A percentile compares a stretch with the other conserved stretches of the same genome.
These are phyloP conservation scores for Blastomyces silverae DNA, from an alignment of 2,329 filamentous ascomycete species.

Conservation along the genomic window DNA sequence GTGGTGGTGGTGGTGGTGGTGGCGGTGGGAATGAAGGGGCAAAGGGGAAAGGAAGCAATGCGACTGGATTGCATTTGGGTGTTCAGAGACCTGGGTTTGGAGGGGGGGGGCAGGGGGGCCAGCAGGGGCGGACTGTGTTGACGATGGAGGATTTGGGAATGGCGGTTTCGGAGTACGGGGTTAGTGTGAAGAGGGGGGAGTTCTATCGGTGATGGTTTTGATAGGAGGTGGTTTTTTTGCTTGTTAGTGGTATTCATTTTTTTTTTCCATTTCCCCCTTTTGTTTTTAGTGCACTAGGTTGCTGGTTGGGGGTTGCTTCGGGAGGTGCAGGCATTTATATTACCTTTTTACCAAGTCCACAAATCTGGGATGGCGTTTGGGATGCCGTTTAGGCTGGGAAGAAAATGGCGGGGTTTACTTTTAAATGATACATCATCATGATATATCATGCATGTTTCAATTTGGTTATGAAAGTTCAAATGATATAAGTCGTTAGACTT, in stretches of 20 bases:
- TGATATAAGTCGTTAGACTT: not conserved
- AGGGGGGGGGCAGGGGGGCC: slow-evolving; percentile 74
- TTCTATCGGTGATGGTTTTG: slow-evolving; percentile 65
- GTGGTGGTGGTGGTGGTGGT: slow-evolving; percentile 44
- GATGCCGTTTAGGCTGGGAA: not conserved
- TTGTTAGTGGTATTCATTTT: slow-evolving; percentile 14
- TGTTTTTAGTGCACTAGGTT: slow-evolving; percentile 9
- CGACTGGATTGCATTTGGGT: slow-evolving; percentile 53
- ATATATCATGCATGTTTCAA: not conserved
- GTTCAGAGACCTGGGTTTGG: slow-evolving; percentile 75
- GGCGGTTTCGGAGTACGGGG: slow-evolving; percentile 95
- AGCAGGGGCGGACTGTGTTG: slow-evolving; percentile 81
- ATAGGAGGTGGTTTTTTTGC: not conserved
- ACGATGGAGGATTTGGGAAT: slow-evolving; percentile 99
- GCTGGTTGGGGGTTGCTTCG: slow-evolving; percentile 1
- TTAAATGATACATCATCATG: not conserved
- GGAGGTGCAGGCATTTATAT: slow-evolving; percentile 1
- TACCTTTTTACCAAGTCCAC: not conserved
- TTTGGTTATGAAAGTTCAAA: not conserved
- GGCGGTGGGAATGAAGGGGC: slow-evolving; percentile 40
- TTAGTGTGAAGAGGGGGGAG: slow-evolving; percentile 94
- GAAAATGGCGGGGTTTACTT: not conserved
- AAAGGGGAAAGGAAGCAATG: slow-evolving; percentile 45
- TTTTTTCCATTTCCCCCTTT: not conserved
- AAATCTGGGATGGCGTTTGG: slow-evolving; percentile 8